Evolutionary conservation across 1,284 basidiomycete species (phyloP).

Genomic region (Sanghuangporus sanghuang): DNA sequence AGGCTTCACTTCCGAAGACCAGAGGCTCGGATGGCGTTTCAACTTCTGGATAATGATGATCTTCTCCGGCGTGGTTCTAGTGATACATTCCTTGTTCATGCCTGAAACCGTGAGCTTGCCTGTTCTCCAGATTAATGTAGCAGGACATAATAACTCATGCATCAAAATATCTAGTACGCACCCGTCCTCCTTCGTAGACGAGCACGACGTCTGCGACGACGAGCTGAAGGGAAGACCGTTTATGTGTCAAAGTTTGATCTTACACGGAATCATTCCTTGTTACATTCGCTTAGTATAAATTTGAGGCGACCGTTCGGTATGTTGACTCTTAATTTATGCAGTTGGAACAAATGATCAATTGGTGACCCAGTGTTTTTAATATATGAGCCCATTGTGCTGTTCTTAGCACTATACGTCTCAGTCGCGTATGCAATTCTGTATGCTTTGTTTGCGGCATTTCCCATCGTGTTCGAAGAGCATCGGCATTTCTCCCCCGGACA

Average conservation of each 20-base stretch:
- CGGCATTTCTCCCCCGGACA: constrained; percentile 55
- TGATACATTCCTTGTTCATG: constrained; percentile 40
- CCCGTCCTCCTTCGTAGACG: constrained; percentile 61
- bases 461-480: constrained; percentile 58
- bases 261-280: constrained; percentile 37
- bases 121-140: neutral
- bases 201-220: constrained; percentile 43
- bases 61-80: constrained; percentile 44
- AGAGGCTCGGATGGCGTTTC: constrained; percentile 56
- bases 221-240: constrained; percentile 36
- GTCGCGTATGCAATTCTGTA: constrained; percentile 61
- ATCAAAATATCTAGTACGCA: constrained; percentile 42
- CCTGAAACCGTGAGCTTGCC: constrained; percentile 42
- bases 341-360: constrained; percentile 12
- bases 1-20: constrained; percentile 50
- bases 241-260: constrained; percentile 55
- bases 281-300: constrained; percentile 37
- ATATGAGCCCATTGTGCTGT: constrained; percentile 64
- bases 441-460: constrained; percentile 53
- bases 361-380: constrained; percentile 49
- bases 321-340: constrained; percentile 22
- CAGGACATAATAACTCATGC: neutral
- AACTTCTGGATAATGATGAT: constrained; percentile 71
- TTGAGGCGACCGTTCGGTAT: constrained; percentile 57
- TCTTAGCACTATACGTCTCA: constrained; percentile 62